phyloP scores from a whole-genome alignment of 2,329 filamentous ascomycete species.

The Albifimbria verrucaria region DNA sequence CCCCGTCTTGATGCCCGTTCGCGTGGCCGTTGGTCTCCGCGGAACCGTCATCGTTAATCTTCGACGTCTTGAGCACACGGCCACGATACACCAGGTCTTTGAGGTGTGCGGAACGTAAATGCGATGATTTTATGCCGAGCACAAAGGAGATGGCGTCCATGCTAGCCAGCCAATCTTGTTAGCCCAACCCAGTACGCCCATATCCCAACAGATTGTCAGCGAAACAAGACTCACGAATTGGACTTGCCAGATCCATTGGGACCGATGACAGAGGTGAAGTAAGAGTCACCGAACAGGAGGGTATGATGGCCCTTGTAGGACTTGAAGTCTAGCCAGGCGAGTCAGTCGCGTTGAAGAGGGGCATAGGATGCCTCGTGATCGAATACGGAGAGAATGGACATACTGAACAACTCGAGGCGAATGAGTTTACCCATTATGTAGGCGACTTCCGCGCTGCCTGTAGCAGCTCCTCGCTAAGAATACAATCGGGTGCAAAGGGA shows the following conservation, averaged over 20 bases:
- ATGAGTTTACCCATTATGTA: conserved; percentile 91
- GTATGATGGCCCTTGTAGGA: conserved; percentile 97
- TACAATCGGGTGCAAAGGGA: conserved; percentile 7
- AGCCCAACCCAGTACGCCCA: too few species aligned
- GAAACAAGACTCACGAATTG: conserved; percentile 68
- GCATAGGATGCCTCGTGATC: too few species aligned
- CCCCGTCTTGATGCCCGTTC: conserved; percentile 59
- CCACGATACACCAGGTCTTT: conserved; percentile 96
- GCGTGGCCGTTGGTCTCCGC: conserved; percentile 59
- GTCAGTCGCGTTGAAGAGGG: conserved; percentile 12
- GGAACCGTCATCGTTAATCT: conserved; percentile 88
- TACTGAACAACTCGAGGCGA: conserved; percentile 90
- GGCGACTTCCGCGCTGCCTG: conserved; percentile 10
- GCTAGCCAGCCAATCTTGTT: too few species aligned
- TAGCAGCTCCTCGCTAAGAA: conserved; percentile 9
- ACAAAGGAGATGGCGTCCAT: conserved; percentile 99
- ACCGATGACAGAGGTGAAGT: conserved; percentile 98
- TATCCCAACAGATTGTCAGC: too few species aligned
- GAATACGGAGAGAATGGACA: too few species aligned
- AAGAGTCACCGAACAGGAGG: conserved; percentile 92
- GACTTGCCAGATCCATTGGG: conserved; percentile 99
- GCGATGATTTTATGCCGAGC: conserved; percentile 97
- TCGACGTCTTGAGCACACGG: conserved; percentile 85
- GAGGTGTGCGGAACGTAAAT: conserved; percentile 88
- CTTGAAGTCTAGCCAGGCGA: conserved; percentile 75